Evolutionary conservation across 441 rosid species (phyloP), one percentile per base, ranked within the genome.

Genomic region (Adansonia grandidieri): DNA sequence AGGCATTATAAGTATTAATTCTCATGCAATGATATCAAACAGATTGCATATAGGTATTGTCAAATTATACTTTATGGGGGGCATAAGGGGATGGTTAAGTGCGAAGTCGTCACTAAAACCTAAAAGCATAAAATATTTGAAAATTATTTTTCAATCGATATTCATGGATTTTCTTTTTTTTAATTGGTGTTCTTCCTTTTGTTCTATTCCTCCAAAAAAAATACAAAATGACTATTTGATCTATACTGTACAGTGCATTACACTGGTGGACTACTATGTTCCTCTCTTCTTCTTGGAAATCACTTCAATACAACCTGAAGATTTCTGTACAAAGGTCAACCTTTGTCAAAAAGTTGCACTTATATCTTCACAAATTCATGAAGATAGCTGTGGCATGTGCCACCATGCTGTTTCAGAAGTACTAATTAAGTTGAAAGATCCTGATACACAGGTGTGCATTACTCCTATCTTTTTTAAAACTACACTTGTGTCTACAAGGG

Each of bases 261-360:
- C 85, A 77, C 84, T 96, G 86, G 98, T 93, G 73, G 93, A 96
- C 84, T 90, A 92, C 75, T 92, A 96, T 84, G 90, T 88, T 66
- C 91, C 94, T 74, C 90, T 94, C 74, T 88, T 96, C 92, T 94
- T 96, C 86, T 5, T 70, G 73, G 88, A 90, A 82, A 3, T 96
- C 61, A 84, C 90, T 15, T 77, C 86, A 2, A 40, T 90, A 67
- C 87, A 88, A 75, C 92, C 99, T 58, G 84, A 80, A 42, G 86
- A 85, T 28, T 88, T 93, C 87, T 96, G 99, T 78, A 73, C 9
- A 73, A 89, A 84, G 84, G 77, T 89, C 80, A 89, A 89, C 82
- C 91, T 96, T 42, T 96, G 99, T 79, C 84, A 79, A 14, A 72
- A 83, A 69, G 77, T 86, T 7, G 90, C 65, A 0, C 74, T 84